Evolutionary conservation across 305 asterid species (phyloP).

Genomic region (Nicotiana rustica): DNA sequence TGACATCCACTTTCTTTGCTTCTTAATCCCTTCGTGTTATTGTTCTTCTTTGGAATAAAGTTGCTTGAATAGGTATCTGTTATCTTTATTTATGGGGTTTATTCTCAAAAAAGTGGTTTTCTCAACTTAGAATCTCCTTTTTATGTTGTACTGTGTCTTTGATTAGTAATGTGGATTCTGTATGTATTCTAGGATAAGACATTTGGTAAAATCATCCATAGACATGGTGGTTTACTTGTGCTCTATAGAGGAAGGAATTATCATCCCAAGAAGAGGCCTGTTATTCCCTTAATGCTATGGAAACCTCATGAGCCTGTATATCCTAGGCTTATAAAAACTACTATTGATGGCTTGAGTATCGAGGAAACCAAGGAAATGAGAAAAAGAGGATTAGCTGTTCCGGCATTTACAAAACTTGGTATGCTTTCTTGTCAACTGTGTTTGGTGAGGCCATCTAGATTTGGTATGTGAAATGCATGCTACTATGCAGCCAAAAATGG

Average conservation of each 20-base stretch:
- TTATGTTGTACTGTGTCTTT: not conserved
- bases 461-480: slow-evolving; percentile 31
- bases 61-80: not conserved
- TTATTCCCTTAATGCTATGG: slow-evolving; percentile 91
- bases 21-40: not conserved
- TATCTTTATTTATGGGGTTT: not conserved
- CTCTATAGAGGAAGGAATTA: slow-evolving; percentile 90
- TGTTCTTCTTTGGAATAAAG: not conserved
- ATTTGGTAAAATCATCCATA: slow-evolving; percentile 76
- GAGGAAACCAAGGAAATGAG: slow-evolving; percentile 78
- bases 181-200: slow-evolving; percentile 73
- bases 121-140: not conserved
- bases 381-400: slow-evolving; percentile 62
- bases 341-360: slow-evolving; percentile 72
- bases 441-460: slow-evolving; percentile 10
- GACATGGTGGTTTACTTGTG: slow-evolving; percentile 83
- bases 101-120: not conserved
- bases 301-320: slow-evolving; percentile 96
- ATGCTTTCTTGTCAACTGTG: slow-evolving; percentile 35
- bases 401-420: slow-evolving; percentile 73
- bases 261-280: slow-evolving; percentile 65
- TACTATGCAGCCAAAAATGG: slow-evolving; percentile 80
- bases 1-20: slow-evolving; percentile 4
- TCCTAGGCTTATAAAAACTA: slow-evolving; percentile 81
- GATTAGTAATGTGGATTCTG: not conserved